phyloP scores from a whole-genome alignment of 768 basidiomycete species.

The Suillus spraguei region DNA sequence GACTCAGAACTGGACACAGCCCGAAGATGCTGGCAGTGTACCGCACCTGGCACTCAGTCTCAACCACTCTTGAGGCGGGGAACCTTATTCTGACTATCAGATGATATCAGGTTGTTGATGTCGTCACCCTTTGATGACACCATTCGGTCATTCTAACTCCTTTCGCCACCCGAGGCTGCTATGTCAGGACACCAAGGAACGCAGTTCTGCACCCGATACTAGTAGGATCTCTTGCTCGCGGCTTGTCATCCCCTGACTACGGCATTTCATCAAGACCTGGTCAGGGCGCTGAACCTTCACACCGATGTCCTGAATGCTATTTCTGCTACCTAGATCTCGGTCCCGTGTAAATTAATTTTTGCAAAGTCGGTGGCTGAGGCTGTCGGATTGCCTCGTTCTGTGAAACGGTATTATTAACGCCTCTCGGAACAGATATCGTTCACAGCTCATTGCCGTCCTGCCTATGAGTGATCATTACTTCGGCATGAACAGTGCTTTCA shows the following conservation, averaged over 20 bases:
- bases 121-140: background rate
- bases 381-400: background rate
- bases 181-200: background rate
- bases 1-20: background rate
- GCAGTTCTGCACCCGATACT: background rate
- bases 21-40: conserved; percentile 5
- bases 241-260: background rate
- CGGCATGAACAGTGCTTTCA: conserved; percentile 1
- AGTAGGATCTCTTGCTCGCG: background rate
- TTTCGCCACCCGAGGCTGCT: background rate
- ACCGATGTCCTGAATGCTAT: background rate
- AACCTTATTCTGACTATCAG: background rate
- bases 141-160: background rate
- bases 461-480: background rate
- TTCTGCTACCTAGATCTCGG: background rate
- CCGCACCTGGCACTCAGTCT: background rate
- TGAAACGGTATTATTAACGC: background rate
- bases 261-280: background rate
- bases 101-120: background rate
- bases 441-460: background rate
- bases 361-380: background rate
- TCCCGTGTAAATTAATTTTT: no score
- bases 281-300: background rate
- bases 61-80: background rate
- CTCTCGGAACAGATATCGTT: background rate